Evolutionary conservation across 176 grass and related monocot species (phyloP).

Genomic region (Tillandsia leiboldiana): DNA sequence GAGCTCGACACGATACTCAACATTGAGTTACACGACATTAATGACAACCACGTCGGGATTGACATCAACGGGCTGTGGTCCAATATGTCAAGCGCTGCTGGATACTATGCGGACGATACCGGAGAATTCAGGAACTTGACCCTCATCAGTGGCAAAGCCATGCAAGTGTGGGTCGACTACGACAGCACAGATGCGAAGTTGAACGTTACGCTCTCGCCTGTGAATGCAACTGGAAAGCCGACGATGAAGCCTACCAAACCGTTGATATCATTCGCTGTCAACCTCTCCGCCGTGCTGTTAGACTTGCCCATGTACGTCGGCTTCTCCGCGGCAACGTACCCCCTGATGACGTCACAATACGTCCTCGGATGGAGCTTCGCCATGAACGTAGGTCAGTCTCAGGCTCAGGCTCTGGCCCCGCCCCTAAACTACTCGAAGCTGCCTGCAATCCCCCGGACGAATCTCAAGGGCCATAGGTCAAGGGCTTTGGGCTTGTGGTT

Average conservation of each 20-base stretch:
- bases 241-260: slow-evolving; percentile 5
- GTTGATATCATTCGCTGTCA: not conserved
- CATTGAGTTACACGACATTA: not conserved
- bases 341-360: slow-evolving; percentile 2
- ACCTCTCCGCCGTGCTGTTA: slow-evolving; percentile 5
- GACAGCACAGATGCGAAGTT: not conserved
- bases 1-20: slow-evolving; percentile 4
- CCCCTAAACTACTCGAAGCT: slow-evolving; percentile 1
- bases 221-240: not conserved
- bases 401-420: not conserved
- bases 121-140: not conserved
- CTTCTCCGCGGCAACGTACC: slow-evolving; percentile 9
- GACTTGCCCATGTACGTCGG: slow-evolving; percentile 2
- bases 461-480: not conserved
- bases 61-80: slow-evolving; percentile 3
- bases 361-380: slow-evolving; percentile 17
- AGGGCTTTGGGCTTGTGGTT: not conserved
- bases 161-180: slow-evolving; percentile 14
- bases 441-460: not conserved
- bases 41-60: slow-evolving; percentile 14
- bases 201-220: slow-evolving; percentile 1
- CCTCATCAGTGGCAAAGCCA: not conserved
- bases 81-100: not conserved
- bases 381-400: slow-evolving; percentile 1
- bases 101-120: slow-evolving; percentile 8